A percentile compares a stretch with the other conserved stretches of the same genome.
Conservation (phyloP, 495 filamentous ascomycete genomes). For the Hypoxylon rickii region DNA sequence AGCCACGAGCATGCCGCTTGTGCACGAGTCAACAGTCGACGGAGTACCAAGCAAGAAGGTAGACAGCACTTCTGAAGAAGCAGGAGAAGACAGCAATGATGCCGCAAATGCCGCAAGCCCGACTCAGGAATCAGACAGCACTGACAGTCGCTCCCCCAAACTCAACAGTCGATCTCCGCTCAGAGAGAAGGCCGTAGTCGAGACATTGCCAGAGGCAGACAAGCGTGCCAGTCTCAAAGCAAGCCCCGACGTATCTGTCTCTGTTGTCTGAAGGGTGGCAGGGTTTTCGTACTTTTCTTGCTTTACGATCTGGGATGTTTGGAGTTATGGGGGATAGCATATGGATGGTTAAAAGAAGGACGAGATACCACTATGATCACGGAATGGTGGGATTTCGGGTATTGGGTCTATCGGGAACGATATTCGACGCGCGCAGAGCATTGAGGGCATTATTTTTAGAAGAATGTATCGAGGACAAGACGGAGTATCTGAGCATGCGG, state of each 20-base stretch:
- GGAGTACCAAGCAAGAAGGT: not conserved
- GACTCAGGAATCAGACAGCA: constrained; percentile 8
- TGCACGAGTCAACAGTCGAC: not conserved
- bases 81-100: not conserved
- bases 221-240: constrained; percentile 16
- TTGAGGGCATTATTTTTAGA: constrained; percentile 8
- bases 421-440: constrained; percentile 22
- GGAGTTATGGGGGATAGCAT: constrained; percentile 31
- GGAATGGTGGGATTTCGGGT: constrained; percentile 23
- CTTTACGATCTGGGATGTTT: constrained; percentile 23
- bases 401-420: constrained; percentile 22
- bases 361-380: constrained; percentile 34
- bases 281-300: constrained; percentile 21
- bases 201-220: constrained; percentile 3
- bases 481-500: constrained; percentile 26
- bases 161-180: constrained; percentile 11
- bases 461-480: constrained; percentile 15
- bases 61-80: not conserved
- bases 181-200: constrained; percentile 4
- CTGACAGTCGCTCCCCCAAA: not conserved
- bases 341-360: constrained; percentile 23
- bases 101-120: constrained; percentile 1
- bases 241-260: constrained; percentile 18
- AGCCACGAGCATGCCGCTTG: constrained; percentile 13
- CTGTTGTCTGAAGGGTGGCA: constrained; percentile 19